Conservation (phyloP, 352 stramenopile genomes). For the Pythium folliculosum region DNA sequence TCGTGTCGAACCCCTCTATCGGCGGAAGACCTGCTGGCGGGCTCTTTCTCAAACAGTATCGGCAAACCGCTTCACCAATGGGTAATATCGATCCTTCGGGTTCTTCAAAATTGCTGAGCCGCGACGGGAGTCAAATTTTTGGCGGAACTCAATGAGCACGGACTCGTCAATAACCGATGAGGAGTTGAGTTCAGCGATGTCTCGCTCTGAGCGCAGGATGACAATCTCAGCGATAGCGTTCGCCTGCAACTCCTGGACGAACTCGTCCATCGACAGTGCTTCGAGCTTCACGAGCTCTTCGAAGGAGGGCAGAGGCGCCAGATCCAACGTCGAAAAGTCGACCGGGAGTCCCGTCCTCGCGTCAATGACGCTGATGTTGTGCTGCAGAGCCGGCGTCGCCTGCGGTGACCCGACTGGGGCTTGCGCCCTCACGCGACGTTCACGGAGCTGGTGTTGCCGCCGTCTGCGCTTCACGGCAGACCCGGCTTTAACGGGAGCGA, state of each 20-base stretch:
- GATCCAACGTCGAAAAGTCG: not conserved
- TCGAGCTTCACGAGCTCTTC: not conserved
- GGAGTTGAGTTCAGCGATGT: slow-evolving; percentile 3
- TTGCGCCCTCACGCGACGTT: too few relatives aligned
- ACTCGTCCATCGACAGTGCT: not conserved
- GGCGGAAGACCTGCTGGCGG: slow-evolving; percentile 1
- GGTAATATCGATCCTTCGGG: slow-evolving; percentile 20
- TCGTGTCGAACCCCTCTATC: slow-evolving; percentile 27
- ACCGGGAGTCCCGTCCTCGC: not conserved
- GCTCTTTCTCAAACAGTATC: slow-evolving; percentile 7
- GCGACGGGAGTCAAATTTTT: slow-evolving; percentile 6
- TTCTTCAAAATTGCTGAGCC: slow-evolving; percentile 20
- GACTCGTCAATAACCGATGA: slow-evolving; percentile 5
- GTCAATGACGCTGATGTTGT: not conserved
- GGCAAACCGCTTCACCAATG: not conserved
- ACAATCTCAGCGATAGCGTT: not conserved
- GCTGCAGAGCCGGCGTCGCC: not conserved
- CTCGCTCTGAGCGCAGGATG: not conserved
- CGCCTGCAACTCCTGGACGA: not conserved
- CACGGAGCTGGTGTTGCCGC: too few relatives aligned
- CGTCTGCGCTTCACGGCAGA: too few relatives aligned
- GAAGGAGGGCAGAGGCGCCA: not conserved
- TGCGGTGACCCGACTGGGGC: not conserved
- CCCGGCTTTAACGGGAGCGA: too few relatives aligned
- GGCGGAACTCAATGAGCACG: slow-evolving; percentile 2